Percentiles rank a stretch among this genome's conserved stretches.
Conservation (phyloP, 345 rosid species). For the Syzygium oleosum region DNA sequence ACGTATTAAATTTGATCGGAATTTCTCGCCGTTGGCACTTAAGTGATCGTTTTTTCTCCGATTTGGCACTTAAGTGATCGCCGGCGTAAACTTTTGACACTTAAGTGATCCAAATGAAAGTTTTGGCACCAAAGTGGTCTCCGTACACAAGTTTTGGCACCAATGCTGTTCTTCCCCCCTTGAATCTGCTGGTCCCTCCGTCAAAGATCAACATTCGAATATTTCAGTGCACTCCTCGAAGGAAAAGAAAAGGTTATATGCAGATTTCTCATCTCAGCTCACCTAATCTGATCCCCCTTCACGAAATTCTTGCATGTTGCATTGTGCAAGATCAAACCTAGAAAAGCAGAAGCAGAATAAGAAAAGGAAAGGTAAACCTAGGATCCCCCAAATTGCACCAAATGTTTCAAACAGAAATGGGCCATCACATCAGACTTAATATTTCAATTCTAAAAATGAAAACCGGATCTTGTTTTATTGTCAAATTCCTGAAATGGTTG, state of each 20-base stretch:
- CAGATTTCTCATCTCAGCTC: not conserved
- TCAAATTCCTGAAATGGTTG: not conserved
- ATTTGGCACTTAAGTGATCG: too few species aligned
- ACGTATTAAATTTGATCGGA: too few species aligned
- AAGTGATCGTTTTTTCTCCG: too few species aligned
- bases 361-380: not conserved
- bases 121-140: too few species aligned
- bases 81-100: too few species aligned
- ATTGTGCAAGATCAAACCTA: not conserved
- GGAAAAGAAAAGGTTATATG: not conserved
- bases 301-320: not conserved
- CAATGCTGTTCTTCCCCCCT: too few species aligned
- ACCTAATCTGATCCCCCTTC: not conserved
- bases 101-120: too few species aligned
- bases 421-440: not conserved
- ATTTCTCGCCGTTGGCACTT: too few species aligned
- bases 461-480: not conserved
- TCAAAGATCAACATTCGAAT: not conserved
- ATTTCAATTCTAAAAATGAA: not conserved
- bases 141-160: too few species aligned
- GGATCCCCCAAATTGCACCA: not conserved
- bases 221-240: not conserved
- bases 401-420: not conserved
- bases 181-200: not conserved
- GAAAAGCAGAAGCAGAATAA: not conserved